Percentiles rank a stretch among this genome's conserved stretches.
Evolutionary conservation across 2,329 filamentous ascomycete genomes (phyloP).

Genomic region (Exophiala bonariae): DNA sequence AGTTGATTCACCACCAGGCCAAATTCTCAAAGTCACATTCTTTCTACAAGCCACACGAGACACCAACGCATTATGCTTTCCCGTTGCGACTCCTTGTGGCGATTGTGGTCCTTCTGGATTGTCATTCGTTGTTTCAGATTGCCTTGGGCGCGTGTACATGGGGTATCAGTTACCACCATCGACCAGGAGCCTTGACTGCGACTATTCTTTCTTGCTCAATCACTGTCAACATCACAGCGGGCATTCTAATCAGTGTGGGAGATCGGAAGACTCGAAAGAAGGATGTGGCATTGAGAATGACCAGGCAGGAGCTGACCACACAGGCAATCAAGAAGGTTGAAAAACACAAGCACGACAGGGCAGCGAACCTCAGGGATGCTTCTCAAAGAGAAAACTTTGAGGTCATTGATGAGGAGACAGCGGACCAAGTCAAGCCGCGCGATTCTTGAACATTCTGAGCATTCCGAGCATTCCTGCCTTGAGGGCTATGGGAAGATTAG

Average conservation of each 20-base stretch:
- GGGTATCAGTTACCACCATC: conserved; percentile 69
- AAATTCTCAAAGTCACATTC: conserved; percentile 82
- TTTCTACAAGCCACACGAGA: conserved; percentile 88
- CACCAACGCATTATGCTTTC: conserved; percentile 76
- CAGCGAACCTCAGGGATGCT: conserved; percentile 9
- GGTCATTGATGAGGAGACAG: conserved; percentile 23
- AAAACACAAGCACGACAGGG: conserved; percentile 22
- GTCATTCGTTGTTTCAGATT: conserved; percentile 77
- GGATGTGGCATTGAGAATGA: conserved; percentile 76
- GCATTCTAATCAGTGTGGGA: conserved; percentile 73
- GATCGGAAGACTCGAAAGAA: conserved; percentile 79
- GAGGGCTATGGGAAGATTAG: too few relatives aligned
- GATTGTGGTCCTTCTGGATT: conserved; percentile 76
- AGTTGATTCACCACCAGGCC: conserved; percentile 72
- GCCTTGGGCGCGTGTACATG: conserved; percentile 76
- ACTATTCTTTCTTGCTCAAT: conserved; percentile 80
- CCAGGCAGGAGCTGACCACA: conserved; percentile 72
- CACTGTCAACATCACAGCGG: conserved; percentile 73
- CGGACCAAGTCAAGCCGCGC: conserved; percentile 9
- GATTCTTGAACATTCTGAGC: background rate
- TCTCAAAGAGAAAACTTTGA: conserved; percentile 15
- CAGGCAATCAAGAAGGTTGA: conserved; percentile 57
- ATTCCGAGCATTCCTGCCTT: too few relatives aligned
- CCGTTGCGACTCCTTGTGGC: conserved; percentile 72
- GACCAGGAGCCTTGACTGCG: conserved; percentile 73